Evolutionary conservation across 2,329 filamentous ascomycete genomes (phyloP).

Genomic region (Colletotrichum destructivum): DNA sequence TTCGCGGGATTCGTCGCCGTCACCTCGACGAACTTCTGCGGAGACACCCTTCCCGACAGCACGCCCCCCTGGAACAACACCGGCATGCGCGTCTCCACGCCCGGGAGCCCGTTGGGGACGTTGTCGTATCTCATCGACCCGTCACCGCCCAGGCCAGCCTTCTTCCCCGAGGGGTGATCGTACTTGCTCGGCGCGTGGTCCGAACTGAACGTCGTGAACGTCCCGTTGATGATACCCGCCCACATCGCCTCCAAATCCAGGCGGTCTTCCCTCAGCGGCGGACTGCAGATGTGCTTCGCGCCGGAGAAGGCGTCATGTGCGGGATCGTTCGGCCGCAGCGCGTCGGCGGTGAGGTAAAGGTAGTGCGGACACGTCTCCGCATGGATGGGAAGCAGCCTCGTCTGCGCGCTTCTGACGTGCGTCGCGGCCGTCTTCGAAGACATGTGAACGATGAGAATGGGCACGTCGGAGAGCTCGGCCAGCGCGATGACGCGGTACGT

Average conservation of each 20-base stretch:
- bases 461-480: constrained; percentile 63
- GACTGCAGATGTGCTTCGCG: constrained; percentile 69
- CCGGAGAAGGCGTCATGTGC: constrained; percentile 66
- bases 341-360: constrained; percentile 65
- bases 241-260: constrained; percentile 66
- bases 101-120: constrained; percentile 72
- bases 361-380: constrained; percentile 72
- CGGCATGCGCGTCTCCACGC: constrained; percentile 70
- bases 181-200: constrained; percentile 66
- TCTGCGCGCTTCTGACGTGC: constrained; percentile 61
- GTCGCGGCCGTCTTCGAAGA: constrained; percentile 61
- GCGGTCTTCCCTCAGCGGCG: constrained; percentile 61
- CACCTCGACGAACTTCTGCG: constrained; percentile 68
- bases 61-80: constrained; percentile 50
- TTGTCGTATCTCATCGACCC: constrained; percentile 62
- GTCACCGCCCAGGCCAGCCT: constrained; percentile 54
- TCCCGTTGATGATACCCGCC: constrained; percentile 65
- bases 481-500: constrained; percentile 68
- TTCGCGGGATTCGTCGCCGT: constrained; percentile 70
- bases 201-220: constrained; percentile 66
- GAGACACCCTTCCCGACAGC: constrained; percentile 57
- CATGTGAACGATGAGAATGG: constrained; percentile 69
- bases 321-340: constrained; percentile 50
- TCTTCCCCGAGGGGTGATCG: constrained; percentile 64
- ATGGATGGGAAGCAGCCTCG: constrained; percentile 62